These are phyloP conservation scores for Trichophyton simii DNA, from an alignment of 2,329 filamentous ascomycete species.

Conservation along the genomic window DNA sequence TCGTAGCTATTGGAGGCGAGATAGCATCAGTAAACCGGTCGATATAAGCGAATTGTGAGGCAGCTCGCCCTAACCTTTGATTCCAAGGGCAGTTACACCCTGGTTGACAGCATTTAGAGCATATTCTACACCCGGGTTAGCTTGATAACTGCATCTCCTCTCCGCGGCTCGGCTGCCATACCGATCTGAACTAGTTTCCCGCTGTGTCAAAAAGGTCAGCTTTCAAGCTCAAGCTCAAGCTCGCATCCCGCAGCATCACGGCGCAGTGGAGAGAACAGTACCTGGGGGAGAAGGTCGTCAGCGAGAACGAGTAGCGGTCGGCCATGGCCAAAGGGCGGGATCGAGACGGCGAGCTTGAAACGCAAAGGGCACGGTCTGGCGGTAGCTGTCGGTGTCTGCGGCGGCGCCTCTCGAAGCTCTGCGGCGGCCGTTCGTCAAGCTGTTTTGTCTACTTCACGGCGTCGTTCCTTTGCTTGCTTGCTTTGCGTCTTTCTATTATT, in stretches of 20 bases:
- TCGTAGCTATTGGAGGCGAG: constrained; percentile 55
- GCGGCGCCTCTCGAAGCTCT: neutral
- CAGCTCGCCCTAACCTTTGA: constrained; percentile 59
- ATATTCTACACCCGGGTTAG: constrained; percentile 59
- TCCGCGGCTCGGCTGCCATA: constrained; percentile 29
- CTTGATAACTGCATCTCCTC: neutral
- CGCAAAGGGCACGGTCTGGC: neutral
- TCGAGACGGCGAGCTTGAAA: neutral
- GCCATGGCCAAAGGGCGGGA: constrained; percentile 52
- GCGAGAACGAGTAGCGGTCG: constrained; percentile 96
- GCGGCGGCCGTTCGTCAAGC: neutral
- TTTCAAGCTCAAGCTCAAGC: constrained; percentile 9
- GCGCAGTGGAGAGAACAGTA: constrained; percentile 37
- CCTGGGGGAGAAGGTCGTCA: constrained; percentile 99
- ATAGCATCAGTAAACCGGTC: constrained; percentile 6
- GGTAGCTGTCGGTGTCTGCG: neutral
- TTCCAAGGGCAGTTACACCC: constrained; percentile 93
- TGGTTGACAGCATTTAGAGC: constrained; percentile 98
- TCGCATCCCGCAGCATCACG: constrained; percentile 2
- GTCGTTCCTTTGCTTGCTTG: neutral
- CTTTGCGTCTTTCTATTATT: too few species aligned
- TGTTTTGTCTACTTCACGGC: neutral
- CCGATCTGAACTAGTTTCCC: constrained; percentile 99
- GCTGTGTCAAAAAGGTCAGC: constrained; percentile 46
- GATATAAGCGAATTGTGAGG: neutral